phyloP scores from a whole-genome alignment of 306 rosid genomes.

The Trifolium dubium region DNA sequence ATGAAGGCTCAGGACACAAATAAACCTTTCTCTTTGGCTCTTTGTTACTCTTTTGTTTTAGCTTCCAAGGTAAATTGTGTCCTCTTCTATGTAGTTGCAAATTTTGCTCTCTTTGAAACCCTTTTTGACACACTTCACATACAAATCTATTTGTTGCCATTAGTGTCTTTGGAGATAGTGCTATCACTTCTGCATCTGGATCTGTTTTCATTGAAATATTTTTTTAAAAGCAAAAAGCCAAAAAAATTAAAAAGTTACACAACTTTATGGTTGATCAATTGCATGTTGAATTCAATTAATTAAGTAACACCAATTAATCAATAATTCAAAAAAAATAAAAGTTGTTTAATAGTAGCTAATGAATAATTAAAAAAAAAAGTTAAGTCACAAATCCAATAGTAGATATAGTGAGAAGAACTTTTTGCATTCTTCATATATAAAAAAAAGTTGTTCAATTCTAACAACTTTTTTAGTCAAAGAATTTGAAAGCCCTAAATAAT shows the following conservation, averaged over 20 bases:
- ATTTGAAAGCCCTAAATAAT: constrained; percentile 20
- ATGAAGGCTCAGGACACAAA: constrained; percentile 85
- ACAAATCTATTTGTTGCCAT: constrained; percentile 97
- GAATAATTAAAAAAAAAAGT: background rate
- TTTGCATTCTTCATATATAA: background rate
- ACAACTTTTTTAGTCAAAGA: constrained; percentile 1
- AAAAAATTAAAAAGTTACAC: background rate
- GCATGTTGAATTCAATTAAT: background rate
- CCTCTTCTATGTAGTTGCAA: constrained; percentile 96
- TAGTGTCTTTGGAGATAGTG: constrained; percentile 87
- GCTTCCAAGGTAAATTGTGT: constrained; percentile 94
- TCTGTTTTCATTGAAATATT: constrained; percentile 48
- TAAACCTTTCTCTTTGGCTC: constrained; percentile 86
- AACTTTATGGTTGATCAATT: constrained; percentile 14
- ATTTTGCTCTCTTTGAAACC: constrained; percentile 96
- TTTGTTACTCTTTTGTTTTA: constrained; percentile 80
- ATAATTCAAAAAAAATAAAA: no score
- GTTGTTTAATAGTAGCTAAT: background rate
- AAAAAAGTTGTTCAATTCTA: background rate
- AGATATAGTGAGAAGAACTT: background rate
- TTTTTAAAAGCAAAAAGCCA: background rate
- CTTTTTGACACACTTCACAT: constrained; percentile 96
- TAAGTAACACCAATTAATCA: no score
- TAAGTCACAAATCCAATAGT: background rate
- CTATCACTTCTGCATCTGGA: constrained; percentile 95